Evolutionary conservation across 31 red algal genomes (phyloP).

Genomic region (Asparagopsis taxiformis): DNA sequence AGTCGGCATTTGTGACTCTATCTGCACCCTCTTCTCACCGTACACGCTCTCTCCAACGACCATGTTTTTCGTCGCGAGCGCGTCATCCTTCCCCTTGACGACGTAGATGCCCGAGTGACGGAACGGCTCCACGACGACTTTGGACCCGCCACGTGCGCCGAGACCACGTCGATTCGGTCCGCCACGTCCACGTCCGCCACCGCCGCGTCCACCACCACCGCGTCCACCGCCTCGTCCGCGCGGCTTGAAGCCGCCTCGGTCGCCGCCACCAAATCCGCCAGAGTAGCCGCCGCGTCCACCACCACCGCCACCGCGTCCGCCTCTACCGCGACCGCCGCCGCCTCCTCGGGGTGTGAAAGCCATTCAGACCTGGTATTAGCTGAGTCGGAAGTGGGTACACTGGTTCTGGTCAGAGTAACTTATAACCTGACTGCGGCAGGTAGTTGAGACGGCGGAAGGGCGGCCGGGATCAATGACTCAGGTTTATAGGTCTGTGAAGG

Average conservation of each 20-base stretch:
- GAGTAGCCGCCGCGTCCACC: conserved; percentile 35
- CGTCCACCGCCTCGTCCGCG: conserved; percentile 48
- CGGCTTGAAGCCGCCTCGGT: conserved; percentile 65
- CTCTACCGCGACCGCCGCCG: conserved; percentile 32
- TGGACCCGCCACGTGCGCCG: conserved; percentile 62
- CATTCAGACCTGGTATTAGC: conserved; percentile 14
- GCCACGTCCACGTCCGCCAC: conserved; percentile 45
- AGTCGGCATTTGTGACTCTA: conserved; percentile 48
- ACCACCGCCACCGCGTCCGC: conserved; percentile 45
- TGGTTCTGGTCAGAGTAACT: background rate
- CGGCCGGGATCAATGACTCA: background rate
- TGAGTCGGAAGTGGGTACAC: too few relatives aligned
- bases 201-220: conserved; percentile 33
- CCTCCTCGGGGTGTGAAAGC: conserved; percentile 61
- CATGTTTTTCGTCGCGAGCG: conserved; percentile 91
- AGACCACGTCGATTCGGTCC: conserved; percentile 28
- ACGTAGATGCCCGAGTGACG: conserved; percentile 88
- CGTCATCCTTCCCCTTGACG: conserved; percentile 96
- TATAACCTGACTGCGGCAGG: background rate
- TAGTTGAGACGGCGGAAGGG: background rate
- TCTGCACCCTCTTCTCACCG: conserved; percentile 90
- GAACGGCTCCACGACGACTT: conserved; percentile 85
- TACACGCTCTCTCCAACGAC: conserved; percentile 89
- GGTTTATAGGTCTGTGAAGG: background rate
- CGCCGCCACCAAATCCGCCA: conserved; percentile 33